Base-by-base conservation (phyloP, 306 rosid species). In the Trichosanthes cucumerina region DNA sequence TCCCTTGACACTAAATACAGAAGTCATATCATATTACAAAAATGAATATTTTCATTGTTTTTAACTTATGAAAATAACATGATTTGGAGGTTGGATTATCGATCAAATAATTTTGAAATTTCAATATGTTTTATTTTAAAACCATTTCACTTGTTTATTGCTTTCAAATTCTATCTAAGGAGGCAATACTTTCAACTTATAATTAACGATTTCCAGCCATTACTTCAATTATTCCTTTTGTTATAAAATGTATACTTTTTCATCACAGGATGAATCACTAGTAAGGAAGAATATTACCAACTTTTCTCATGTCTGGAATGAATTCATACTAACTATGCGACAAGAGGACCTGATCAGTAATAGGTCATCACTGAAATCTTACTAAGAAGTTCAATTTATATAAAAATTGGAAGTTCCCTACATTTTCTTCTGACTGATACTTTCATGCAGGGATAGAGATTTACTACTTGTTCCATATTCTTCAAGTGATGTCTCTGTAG, bases 291-390 rank as follows among this genome's bases (percentile, higher is more conserved):
- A 88, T 82, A 89, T 96, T 83, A 90, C 88, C 72, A 86, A 85
- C 84, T 96, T 96, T 80, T 91, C 96, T 84, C 90, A 83, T 71
- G 96, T 96, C 79, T 96, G 99, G 99, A 96, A 92, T 85, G 89
- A 82, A 76, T 87, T 96, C 83, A 92, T 96, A 86, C 43, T 68
- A 68, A 86, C 90, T 26, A 91, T 96, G 99, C 89, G 99, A 84
- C 77, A 24, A 64, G 99, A 96, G 82, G 99, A 96, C 91, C 92
- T 92, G 80, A 95, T 95, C 88, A 84, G 97, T 87, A 69, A 95
- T 78, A 88, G 90, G 98, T 95, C 59, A 80, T 54, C 81, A 77
- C 81, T 75, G 33, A 85, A 77, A 41, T 47, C 41, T 28, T 33
- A 28, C 59, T 15, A 18, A 50, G 46, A 31, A 58, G 18, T 62